Evolutionary conservation across 257 asterid species (phyloP), one percentile per base, ranked within the genome.

Genomic region (Solanum etuberosum): DNA sequence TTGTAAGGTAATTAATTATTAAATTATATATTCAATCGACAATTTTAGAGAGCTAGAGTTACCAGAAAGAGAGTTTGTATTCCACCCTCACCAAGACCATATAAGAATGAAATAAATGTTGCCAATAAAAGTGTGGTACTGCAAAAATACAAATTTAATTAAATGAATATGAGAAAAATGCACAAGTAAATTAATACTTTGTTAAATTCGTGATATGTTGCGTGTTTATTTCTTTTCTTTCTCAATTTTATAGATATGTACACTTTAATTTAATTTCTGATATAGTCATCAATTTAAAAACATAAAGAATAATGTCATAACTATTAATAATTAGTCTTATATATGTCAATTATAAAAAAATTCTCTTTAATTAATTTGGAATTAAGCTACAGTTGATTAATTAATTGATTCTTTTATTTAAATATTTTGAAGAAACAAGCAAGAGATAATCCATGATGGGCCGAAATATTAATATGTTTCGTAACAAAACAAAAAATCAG

Each of bases 71-170:
- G 91, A 83, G 96, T 87, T 70, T 87, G 87, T 31, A 91, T 74
- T 72, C 97, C 97, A 6, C 96, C 93, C 90, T 93, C 95, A 20
- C 92, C 97, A 89, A 94, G 89, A 78, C 96, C 92, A 76, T 90
- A 90, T 90, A 94, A 94, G 90, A 94, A 91, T 16, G 94, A 93
- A 67, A 92, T 92, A 78, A 89, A 83, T 21, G 96, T 89, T 23
- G 92, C 96, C 21, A 92, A 68, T 5, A 94, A 90, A 83, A 93
- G 90, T 3, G 93, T 92, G 6, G 38, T 10, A 86, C 97, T 94
- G 94, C 93, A 89, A 85, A 46, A 74, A 37, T 5, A 73, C 37
- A 73, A 21, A 0, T 7, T 70, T 8, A 37, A 73, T 21, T 35
- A 21, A 35, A 72, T 72, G 29, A 71, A 71, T 71, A 38, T 71